phyloP scores from a whole-genome alignment of 805 yeast species.

The Nakazawaea peltata region DNA sequence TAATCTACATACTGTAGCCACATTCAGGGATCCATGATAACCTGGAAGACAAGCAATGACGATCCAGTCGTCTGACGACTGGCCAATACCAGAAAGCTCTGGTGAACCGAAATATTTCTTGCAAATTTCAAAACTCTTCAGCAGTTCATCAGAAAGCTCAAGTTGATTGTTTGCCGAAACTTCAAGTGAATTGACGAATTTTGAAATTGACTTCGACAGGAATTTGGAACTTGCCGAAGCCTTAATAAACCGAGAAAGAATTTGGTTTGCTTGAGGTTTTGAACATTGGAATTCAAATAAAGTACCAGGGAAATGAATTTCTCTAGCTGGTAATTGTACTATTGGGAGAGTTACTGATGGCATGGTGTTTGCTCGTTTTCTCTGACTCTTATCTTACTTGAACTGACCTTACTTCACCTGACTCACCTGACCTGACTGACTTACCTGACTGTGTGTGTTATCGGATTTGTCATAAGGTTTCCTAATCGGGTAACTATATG shows the following conservation, averaged over 20 bases:
- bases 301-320: slow-evolving; percentile 17
- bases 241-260: slow-evolving; percentile 1
- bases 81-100: too few relatives aligned
- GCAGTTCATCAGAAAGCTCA: not conserved
- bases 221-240: not conserved
- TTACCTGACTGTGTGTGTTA: too few relatives aligned
- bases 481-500: too few relatives aligned
- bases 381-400: too few relatives aligned
- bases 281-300: slow-evolving; percentile 24
- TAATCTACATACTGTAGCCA: slow-evolving; percentile 36
- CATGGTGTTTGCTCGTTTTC: too few relatives aligned
- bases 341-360: slow-evolving; percentile 19
- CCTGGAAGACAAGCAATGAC: slow-evolving; percentile 22
- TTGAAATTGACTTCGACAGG: not conserved
- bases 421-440: too few relatives aligned
- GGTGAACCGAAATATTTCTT: not conserved
- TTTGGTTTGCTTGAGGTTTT: slow-evolving; percentile 22
- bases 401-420: too few relatives aligned
- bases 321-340: slow-evolving; percentile 26
- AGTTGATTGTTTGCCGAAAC: not conserved
- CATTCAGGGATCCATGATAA: slow-evolving; percentile 8
- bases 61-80: slow-evolving; percentile 1
- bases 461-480: too few relatives aligned
- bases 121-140: not conserved
- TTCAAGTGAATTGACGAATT: not conserved